Base-by-base conservation (phyloP, 2,329 filamentous ascomycete genomes). In the Fusarium bulbicola region DNA sequence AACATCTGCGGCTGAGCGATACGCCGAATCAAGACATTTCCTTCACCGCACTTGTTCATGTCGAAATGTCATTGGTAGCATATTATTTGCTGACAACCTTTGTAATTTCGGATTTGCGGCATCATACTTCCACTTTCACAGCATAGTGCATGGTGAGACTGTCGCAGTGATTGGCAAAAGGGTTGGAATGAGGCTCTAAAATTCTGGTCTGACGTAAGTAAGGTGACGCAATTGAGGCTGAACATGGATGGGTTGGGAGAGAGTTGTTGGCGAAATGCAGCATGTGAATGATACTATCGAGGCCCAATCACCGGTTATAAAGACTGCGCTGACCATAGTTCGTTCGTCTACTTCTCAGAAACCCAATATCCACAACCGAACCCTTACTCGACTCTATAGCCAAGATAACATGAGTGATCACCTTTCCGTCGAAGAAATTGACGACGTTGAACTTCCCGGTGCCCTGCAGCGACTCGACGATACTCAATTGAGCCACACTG, bases 281-380 rank as follows among this genome's bases (percentile, higher is more conserved):
- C 24, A n/a, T 52, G 18, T 36, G 24, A 39, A 16, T 21, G 9
- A 37, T 37, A 7, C 5, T 13, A 3, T 20, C 7, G 7, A 16
- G 3, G 24, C 49, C 32, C 18, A 52, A 36, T 26, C 18, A 26
- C 5, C 2, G 4, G 13, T 7, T 52, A 52, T 36, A 52, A 52
- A 52, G 32, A 15, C n/a, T 52, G 5, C n/a, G 6, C n/a, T 24
- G 32, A 15, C n/a, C 3, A 12, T 26, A 20, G n/a, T 15, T 5
- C 7, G 9, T 6, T 15, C 9, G 9, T 15, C 13, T 12, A 2
- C 18, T 26, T 5, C 3, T 26, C 9, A 36, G 6, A 26, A 36
- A 8, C 49, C 1, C 13, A 8, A 26, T 0, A 26, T 8, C 0
- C 7, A 15, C 4, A 15, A 11, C n/a, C 6, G 13, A 21, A 6